A percentile compares a stretch with the other conserved stretches of the same genome.
Evolutionary conservation across 352 stramenopile genomes (phyloP).

Genomic region (Globisporangium camurandrum): DNA sequence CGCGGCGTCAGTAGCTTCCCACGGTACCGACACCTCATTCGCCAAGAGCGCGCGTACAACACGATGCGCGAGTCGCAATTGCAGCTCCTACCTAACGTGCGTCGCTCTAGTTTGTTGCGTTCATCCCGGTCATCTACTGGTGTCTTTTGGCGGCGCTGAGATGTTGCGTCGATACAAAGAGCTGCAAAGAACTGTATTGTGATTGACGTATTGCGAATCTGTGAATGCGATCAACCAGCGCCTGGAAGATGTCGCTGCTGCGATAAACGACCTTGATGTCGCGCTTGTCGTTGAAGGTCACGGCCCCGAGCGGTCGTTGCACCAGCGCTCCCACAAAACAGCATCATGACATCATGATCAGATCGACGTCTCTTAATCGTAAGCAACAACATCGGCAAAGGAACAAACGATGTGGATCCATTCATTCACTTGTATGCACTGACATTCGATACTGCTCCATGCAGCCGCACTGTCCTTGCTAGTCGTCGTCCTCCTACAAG

Average conservation of each 20-base stretch:
- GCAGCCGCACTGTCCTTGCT: too few relatives aligned
- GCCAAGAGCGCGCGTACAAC: slow-evolving; percentile 55
- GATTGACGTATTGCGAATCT: neutral
- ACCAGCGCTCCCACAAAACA: slow-evolving; percentile 7
- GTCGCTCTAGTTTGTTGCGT: neutral
- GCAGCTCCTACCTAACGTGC: slow-evolving; percentile 48
- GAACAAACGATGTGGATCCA: neutral
- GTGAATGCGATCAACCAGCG: slow-evolving; percentile 14
- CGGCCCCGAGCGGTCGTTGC: slow-evolving; percentile 33
- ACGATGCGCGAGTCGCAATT: slow-evolving; percentile 33
- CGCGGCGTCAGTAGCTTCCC: slow-evolving; percentile 37
- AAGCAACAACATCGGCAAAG: neutral
- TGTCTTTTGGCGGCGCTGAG: too few relatives aligned
- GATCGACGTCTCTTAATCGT: neutral
- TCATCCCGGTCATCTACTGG: too few relatives aligned
- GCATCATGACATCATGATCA: neutral
- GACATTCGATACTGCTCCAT: too few relatives aligned
- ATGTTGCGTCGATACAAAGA: neutral
- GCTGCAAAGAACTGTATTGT: neutral
- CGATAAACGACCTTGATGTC: slow-evolving; percentile 38
- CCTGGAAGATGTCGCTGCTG: slow-evolving; percentile 21
- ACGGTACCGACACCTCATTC: slow-evolving; percentile 48
- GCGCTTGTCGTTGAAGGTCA: slow-evolving; percentile 43
- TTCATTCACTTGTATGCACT: neutral
- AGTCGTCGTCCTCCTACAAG: too few relatives aligned